Conservation (phyloP, 306 rosid genomes). For the Cyclanthera cordifolia region DNA sequence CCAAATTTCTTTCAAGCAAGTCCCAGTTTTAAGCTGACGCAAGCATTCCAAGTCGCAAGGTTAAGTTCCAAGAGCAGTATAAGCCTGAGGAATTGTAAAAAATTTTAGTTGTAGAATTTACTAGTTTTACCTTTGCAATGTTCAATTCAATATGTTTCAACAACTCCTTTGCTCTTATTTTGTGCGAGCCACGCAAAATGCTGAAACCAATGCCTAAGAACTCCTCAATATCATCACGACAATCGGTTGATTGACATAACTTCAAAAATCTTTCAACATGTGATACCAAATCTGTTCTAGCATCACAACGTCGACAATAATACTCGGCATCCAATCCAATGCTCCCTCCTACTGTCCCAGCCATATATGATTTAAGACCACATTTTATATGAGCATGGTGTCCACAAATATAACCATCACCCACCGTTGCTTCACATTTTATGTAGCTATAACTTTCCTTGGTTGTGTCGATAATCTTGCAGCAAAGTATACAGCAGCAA, state of each 20-base stretch:
- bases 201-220: slow-evolving; percentile 46
- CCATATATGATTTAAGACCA: slow-evolving; percentile 49
- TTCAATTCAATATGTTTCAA: slow-evolving; percentile 35
- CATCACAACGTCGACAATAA: slow-evolving; percentile 78
- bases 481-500: slow-evolving; percentile 76
- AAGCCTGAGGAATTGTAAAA: background rate
- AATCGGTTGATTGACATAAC: slow-evolving; percentile 35
- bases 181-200: slow-evolving; percentile 60
- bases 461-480: slow-evolving; percentile 37
- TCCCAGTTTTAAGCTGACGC: slow-evolving; percentile 48
- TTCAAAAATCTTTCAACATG: slow-evolving; percentile 40
- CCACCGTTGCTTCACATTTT: slow-evolving; percentile 34
- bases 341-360: slow-evolving; percentile 61
- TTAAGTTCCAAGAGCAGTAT: background rate
- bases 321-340: slow-evolving; percentile 63
- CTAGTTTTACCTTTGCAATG: slow-evolving; percentile 45
- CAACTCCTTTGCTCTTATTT: slow-evolving; percentile 35
- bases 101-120: background rate
- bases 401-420: slow-evolving; percentile 44
- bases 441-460: slow-evolving; percentile 55
- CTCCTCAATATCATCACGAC: slow-evolving; percentile 42
- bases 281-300: slow-evolving; percentile 51
- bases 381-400: slow-evolving; percentile 76
- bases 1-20: slow-evolving; percentile 42
- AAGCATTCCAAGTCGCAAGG: slow-evolving; percentile 23